Percentiles rank a stretch among this genome's conserved stretches.
Evolutionary conservation across 495 filamentous ascomycete species (phyloP).

Genomic region (Aspergillus coremiiformis): DNA sequence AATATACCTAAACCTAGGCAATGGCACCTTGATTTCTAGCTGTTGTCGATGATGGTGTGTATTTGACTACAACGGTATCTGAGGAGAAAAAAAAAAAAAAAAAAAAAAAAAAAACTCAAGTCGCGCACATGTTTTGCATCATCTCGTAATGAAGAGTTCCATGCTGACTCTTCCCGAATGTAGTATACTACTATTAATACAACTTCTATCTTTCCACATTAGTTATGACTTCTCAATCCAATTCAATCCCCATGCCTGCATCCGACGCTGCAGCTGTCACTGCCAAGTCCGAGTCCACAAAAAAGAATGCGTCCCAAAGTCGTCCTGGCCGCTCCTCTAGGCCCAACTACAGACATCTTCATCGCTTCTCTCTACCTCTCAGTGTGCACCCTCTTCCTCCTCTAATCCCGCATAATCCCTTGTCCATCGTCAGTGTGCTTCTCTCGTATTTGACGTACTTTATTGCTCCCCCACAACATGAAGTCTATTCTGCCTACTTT

Average conservation of each 20-base stretch:
- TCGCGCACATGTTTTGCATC: slow-evolving; percentile 6
- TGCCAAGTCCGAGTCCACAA: slow-evolving; percentile 5
- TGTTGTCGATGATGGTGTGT: slow-evolving; percentile 63
- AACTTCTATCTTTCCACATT: not conserved
- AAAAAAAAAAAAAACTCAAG: no score
- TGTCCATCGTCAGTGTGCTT: slow-evolving; percentile 73
- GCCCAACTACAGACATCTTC: slow-evolving; percentile 62
- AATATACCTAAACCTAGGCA: slow-evolving; percentile 41
- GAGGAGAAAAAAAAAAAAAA: no score
- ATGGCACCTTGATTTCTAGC: slow-evolving; percentile 65
- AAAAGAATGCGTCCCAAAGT: slow-evolving; percentile 15
- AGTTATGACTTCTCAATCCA: slow-evolving; percentile 13
- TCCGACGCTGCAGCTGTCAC: slow-evolving; percentile 14
- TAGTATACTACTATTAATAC: slow-evolving; percentile 14
- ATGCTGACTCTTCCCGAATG: slow-evolving; percentile 20
- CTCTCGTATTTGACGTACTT: slow-evolving; percentile 69
- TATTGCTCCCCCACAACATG: slow-evolving; percentile 60
- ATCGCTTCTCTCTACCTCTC: slow-evolving; percentile 73
- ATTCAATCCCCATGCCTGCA: slow-evolving; percentile 6
- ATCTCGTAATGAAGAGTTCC: slow-evolving; percentile 16
- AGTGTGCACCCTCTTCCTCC: slow-evolving; percentile 72
- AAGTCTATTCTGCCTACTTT: slow-evolving; percentile 68
- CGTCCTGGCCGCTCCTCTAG: slow-evolving; percentile 44
- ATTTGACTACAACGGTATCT: slow-evolving; percentile 99
- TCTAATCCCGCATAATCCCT: slow-evolving; percentile 85